Conservation (phyloP, 129 eudicot species). For the Lactuca saligna region DNA sequence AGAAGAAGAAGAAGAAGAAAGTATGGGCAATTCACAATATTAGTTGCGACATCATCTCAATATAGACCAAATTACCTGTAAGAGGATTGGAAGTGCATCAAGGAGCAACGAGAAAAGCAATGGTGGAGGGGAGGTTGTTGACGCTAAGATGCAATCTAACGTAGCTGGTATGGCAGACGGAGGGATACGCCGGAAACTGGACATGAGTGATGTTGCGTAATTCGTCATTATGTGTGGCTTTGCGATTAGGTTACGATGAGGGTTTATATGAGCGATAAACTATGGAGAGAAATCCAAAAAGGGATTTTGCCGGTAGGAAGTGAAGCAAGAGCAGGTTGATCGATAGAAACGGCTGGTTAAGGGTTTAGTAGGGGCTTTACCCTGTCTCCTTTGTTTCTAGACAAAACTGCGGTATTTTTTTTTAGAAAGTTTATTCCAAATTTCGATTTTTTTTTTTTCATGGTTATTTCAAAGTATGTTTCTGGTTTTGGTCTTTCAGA, state of each 20-base stretch:
- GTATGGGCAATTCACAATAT: not conserved
- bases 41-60: not conserved
- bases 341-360: not conserved
- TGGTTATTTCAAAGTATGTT: too few species aligned
- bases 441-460: too few species aligned
- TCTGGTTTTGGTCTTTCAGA: too few species aligned
- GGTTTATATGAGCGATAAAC: not conserved
- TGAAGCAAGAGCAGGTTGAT: not conserved
- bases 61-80: constrained; percentile 35
- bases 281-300: not conserved
- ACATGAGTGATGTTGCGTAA: constrained; percentile 43
- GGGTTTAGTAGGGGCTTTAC: not conserved
- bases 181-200: constrained; percentile 77
- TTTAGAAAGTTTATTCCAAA: too few species aligned
- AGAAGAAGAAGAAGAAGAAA: not conserved
- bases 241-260: not conserved
- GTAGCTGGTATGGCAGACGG: constrained; percentile 74
- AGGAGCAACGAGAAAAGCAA: constrained; percentile 56
- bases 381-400: not conserved
- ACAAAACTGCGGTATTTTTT: too few species aligned
- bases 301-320: not conserved
- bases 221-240: constrained; percentile 33
- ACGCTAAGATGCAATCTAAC: constrained; percentile 73
- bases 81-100: constrained; percentile 45
- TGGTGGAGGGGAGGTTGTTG: constrained; percentile 59